A percentile compares a stretch with the other conserved stretches of the same genome.
These are phyloP conservation scores for Parachlorella kessleri DNA, from an alignment of 139 green algal species.

Conservation along the genomic window DNA sequence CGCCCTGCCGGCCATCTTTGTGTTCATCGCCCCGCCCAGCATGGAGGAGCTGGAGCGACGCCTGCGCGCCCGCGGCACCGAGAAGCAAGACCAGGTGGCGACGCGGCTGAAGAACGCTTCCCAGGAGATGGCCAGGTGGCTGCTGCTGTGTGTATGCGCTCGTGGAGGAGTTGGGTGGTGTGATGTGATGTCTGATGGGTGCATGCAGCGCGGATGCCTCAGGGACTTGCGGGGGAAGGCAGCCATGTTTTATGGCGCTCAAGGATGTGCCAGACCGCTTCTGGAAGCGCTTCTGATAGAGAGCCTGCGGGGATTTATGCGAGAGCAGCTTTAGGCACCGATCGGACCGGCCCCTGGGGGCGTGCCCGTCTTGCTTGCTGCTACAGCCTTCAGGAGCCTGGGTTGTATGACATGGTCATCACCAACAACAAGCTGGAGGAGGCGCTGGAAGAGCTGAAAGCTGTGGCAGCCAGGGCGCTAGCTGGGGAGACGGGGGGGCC, in stretches of 20 bases:
- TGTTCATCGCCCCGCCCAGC: conserved; percentile 84
- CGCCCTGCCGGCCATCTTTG: conserved; percentile 70
- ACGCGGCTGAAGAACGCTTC: conserved; percentile 63
- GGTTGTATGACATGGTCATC: conserved; percentile 76
- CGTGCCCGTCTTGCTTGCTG: too few relatives aligned
- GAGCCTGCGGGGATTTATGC: too few relatives aligned
- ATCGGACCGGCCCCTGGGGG: too few relatives aligned
- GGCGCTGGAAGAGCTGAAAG: conserved; percentile 51
- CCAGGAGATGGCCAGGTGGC: conserved; percentile 64
- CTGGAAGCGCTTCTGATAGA: too few relatives aligned
- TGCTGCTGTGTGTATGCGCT: not conserved
- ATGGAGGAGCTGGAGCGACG: conserved; percentile 74
- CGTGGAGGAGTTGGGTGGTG: conserved; percentile 11
- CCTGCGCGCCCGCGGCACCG: conserved; percentile 76
- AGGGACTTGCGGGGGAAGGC: too few relatives aligned
- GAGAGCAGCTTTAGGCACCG: too few relatives aligned
- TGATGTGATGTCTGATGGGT: not conserved
- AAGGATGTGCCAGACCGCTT: too few relatives aligned
- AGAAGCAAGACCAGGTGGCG: conserved; percentile 77
- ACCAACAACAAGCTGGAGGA: conserved; percentile 76
- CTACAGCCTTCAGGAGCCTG: conserved; percentile 59
- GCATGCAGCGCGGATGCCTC: too few relatives aligned
- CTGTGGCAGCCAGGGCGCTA: conserved; percentile 43
- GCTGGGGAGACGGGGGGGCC: conserved; percentile 33
- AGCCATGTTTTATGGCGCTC: too few relatives aligned